Base-by-base conservation (phyloP, 2,329 filamentous ascomycete species). In the Fusarium robinianum region DNA sequence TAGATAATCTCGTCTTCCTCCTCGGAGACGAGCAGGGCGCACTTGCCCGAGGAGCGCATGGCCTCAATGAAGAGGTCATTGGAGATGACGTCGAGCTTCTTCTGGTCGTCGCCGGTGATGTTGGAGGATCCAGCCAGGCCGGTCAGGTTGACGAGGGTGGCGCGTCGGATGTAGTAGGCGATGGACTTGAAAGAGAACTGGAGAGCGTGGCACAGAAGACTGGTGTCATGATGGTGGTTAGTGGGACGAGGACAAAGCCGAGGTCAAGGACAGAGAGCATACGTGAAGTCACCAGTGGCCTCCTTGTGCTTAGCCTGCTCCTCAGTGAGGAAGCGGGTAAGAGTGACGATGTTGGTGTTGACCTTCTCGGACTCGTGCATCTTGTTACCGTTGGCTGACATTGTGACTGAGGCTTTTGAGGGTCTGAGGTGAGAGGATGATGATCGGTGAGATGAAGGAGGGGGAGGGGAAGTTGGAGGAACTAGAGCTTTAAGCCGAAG, bases 101-200 rank as follows among this genome's bases (percentile, higher is more conserved):
- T 99, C 72, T 99, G 94, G 69, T 97, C 94, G 71, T 99, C 94
- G 56, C 94, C 94, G 3, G 94, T 97, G 40, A 80, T 89, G 74
- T 99, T 99, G 57, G 90, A 89, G 49, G 92, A 94, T 47, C 94
- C 94, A 51, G 94, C 94, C 34, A 99, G 84, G 50, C 94, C 94
- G 38, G 90, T 95, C 51, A 99, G 83, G 77, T 96, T 96, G 75
- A 97, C 92, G 55, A 99, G 78, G 16, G 90, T 92, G 23, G 92
- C 90, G 70, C 94, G 87, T 63, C 92, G 91, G 72, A 99, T 99
- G 78, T 96, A 99, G 80, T 97, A 96, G 62, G 94, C 90, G 71
- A 99, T 99, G 58, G 90, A 95, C 79, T 99, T 99, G 86, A 99
- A 99, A 56, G 94, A 92, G 78, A 97, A 99, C 72, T 97, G 94